phyloP scores from a whole-genome alignment of 176 grass and related monocot species.

The Bromus sterilis region DNA sequence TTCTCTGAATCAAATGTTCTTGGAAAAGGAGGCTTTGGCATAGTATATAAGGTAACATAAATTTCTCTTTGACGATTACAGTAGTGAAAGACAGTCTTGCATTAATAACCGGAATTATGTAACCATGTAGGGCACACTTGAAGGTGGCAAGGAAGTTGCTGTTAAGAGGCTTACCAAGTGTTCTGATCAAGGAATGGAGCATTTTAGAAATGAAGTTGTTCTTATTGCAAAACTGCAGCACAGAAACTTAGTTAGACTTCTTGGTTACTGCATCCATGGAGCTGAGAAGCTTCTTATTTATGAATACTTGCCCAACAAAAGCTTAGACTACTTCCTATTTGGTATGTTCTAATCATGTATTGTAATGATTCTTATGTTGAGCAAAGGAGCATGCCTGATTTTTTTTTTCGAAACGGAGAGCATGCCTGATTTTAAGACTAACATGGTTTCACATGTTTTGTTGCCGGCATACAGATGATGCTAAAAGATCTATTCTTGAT shows the following conservation, averaged over 20 bases:
- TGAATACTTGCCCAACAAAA: slow-evolving; percentile 53
- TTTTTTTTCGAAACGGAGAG: no score
- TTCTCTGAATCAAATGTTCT: slow-evolving; percentile 35
- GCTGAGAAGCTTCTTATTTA: slow-evolving; percentile 49
- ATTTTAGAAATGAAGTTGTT: slow-evolving; percentile 51
- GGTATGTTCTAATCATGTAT: slow-evolving; percentile 1
- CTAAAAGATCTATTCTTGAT: slow-evolving; percentile 15
- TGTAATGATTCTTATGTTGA: neutral
- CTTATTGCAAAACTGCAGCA: slow-evolving; percentile 52
- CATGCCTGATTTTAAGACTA: neutral
- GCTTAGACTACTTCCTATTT: slow-evolving; percentile 46
- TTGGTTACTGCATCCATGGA: slow-evolving; percentile 38
- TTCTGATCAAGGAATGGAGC: slow-evolving; percentile 25
- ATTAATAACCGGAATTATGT: neutral
- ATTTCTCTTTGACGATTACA: neutral
- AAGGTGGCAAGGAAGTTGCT: slow-evolving; percentile 42
- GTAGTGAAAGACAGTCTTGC: neutral
- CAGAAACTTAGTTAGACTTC: slow-evolving; percentile 43
- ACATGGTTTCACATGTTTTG: neutral
- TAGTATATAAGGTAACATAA: slow-evolving; percentile 38
- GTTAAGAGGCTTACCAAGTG: slow-evolving; percentile 29
- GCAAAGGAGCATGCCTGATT: neutral
- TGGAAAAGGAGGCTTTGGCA: slow-evolving; percentile 41
- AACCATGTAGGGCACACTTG: slow-evolving; percentile 16
- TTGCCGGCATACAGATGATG: neutral